Evolutionary conservation across 805 yeast genomes (phyloP), one percentile per base, ranked within the genome.

Genomic region (Pichia sporocuriosa): DNA sequence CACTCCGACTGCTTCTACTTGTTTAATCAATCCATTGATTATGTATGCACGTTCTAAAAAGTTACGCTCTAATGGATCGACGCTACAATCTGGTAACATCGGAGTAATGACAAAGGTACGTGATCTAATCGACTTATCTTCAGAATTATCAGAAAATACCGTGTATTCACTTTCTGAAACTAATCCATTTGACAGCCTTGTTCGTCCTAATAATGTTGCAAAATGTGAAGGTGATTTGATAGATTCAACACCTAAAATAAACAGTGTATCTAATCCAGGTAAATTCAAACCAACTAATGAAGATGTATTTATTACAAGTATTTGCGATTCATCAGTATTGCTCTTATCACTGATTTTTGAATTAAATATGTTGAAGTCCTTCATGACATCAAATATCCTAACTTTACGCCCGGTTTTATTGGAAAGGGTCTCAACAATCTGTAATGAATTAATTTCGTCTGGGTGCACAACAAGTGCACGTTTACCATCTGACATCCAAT

Each of bases 231-330:
- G 23, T 31, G 48, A 55, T 35, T 54, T 50, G 8, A 65, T 47
- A 1, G 62, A 43, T 38, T 65, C 66, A 8, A 58, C 41, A 3
- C 69, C 69, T 6, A 63, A 45, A 19, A 58, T 45, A 13, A 65
- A 39, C 1, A 59, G 48, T 6, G 51, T 44, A 9, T 52, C 42
- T n/a, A 62, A 43, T 3, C 55, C 55, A 24, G 53, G 47, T 37
- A 63, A 52, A 1, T 55, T 44, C 17, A 59, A 13, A 6, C 68
- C 65, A 3, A 52, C 37, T 10, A 63, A 37, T 3, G 53, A 31
- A 19, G 53, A 49, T 0, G 56, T 15, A 23, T 57, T 55, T n/a
- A 55, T 44, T 1, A 61, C 37, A 11, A 60, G 40, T 27, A 59
- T 41, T 24, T 55, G 53, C 1, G 50, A 35, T 13, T 43, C 45